Evolutionary conservation across 2,329 filamentous ascomycete genomes (phyloP), one percentile per base, ranked within the genome.

Genomic region (Delphinella strobiligena): DNA sequence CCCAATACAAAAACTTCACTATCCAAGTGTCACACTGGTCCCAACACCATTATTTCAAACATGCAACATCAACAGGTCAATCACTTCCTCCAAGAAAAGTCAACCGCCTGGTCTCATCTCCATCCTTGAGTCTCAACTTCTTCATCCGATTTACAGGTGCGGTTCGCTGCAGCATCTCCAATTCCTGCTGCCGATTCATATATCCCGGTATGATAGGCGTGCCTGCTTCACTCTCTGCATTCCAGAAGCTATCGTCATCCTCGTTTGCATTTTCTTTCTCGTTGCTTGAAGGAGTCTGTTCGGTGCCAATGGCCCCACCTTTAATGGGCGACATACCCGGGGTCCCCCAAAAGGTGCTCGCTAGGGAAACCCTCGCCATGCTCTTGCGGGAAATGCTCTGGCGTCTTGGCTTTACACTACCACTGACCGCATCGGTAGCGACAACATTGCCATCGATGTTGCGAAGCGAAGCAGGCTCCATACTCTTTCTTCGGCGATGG

Each of bases 371-470:
- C 12, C 49, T 38, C 11, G 52, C 46, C n/a, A 44, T 18, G 37
- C 43, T 16, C 45, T 42, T 33, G 50, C 30, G 33, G 15, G 33
- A 19, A 1, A 15, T n/a, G 30, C 31, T 32, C 15, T 18, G 15
- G 14, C 47, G 43, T 10, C 54, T 49, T 4, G 51, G 50, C 15
- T 53, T 44, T 14, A 51, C 52, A 33, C 46, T 47, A 8, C 55
- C 48, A 5, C 54, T 52, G 1, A 37, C 50, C 50, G 46, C 53
- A 51, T 18, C 56, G 49, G 24, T 51, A 49, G 27, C 51, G 43
- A 59, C 50, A 34, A 58, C 48, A 38, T 54, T 58, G 22, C 56
- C 57, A 5, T 50, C 50, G 11, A 58, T 34, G 35, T 56, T 52
- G 17, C 53, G 34, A 16, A 59, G 45, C 12, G 49, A 46, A 30